Percentiles rank a stretch among this genome's conserved stretches.
Evolutionary conservation across 2,329 filamentous ascomycete species (phyloP).

Genomic region (Talaromyces sp.): DNA sequence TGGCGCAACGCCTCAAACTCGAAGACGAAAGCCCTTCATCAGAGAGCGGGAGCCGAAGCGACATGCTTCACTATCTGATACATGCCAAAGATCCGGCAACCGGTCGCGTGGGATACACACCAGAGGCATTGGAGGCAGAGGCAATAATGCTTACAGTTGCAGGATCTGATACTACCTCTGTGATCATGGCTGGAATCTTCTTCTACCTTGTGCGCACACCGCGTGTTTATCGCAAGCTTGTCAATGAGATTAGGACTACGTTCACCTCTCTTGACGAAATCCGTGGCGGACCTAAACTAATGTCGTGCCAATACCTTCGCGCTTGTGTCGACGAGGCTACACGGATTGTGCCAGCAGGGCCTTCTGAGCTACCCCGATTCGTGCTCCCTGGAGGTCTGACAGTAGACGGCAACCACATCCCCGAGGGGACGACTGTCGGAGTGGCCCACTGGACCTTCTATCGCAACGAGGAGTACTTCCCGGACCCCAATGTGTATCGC

Average conservation of each 20-base stretch:
- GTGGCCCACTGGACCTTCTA: background rate
- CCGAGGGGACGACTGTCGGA: background rate
- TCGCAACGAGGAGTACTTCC: background rate
- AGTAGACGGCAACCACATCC: background rate
- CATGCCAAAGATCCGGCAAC: conserved; percentile 9
- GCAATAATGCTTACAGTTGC: conserved; percentile 5
- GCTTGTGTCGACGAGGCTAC: conserved; percentile 5
- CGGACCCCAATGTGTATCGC: background rate
- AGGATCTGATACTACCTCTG: conserved; percentile 10
- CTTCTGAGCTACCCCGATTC: background rate
- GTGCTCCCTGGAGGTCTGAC: background rate
- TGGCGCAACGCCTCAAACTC: background rate
- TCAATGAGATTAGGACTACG: background rate
- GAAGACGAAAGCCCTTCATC: background rate
- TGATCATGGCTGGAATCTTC: background rate
- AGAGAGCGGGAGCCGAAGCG: background rate
- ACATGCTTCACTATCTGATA: conserved; percentile 12
- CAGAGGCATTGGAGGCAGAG: conserved; percentile 1
- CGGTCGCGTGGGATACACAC: background rate
- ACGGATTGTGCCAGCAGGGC: background rate
- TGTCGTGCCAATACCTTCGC: conserved; percentile 1
- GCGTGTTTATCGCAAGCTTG: background rate
- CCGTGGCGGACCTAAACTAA: background rate
- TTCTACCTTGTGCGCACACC: conserved; percentile 7
- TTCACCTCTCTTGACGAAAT: background rate